Conservation (phyloP, 192 early-diverging fungal species). For the Coemansia guatemalensis region DNA sequence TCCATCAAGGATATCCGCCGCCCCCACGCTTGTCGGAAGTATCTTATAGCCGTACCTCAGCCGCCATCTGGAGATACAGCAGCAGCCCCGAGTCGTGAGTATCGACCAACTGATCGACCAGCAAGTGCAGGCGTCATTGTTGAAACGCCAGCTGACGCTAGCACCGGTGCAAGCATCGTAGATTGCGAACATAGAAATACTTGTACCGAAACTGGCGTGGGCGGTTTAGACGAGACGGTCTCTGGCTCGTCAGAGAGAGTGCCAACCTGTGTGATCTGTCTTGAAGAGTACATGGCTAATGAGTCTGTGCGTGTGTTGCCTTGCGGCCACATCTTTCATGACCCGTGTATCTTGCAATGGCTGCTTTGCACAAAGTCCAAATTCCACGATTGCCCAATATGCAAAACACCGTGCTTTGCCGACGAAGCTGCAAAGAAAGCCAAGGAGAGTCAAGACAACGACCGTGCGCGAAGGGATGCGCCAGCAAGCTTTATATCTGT, state of each 20-base stretch:
- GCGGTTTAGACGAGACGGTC: background rate
- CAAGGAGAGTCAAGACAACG: conserved; percentile 13
- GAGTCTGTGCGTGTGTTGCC: conserved; percentile 61
- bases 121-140: background rate
- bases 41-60: conserved; percentile 10
- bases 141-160: no score
- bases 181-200: background rate
- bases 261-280: conserved; percentile 64
- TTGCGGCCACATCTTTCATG: conserved; percentile 68
- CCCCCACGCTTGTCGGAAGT: conserved; percentile 19
- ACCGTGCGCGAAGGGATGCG: background rate
- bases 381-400: conserved; percentile 48
- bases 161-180: background rate
- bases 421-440: conserved; percentile 28
- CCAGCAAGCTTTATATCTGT: conserved; percentile 17
- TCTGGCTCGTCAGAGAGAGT: background rate
- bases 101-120: background rate
- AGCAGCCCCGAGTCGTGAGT: conserved; percentile 3
- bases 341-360: conserved; percentile 59
- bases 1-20: conserved; percentile 33
- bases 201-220: background rate
- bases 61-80: background rate
- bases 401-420: conserved; percentile 40
- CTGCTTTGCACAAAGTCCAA: conserved; percentile 29
- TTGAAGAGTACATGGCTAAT: conserved; percentile 59